Conservation (phyloP, 2,329 filamentous ascomycete genomes). For the Aureobasidium mangrovei region DNA sequence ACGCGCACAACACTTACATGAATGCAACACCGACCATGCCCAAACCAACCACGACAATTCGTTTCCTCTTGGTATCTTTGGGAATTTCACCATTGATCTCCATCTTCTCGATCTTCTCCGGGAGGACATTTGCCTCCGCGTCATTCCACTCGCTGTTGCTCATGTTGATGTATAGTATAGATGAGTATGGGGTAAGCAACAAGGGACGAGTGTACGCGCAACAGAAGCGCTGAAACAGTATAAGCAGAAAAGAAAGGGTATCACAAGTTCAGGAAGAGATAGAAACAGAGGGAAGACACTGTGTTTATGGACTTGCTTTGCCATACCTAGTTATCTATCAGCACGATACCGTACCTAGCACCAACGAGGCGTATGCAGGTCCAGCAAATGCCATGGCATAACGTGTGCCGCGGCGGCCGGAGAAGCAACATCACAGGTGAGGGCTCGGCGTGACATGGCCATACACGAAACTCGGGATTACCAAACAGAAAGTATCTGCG, state of each 20-base stretch:
- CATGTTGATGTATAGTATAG: conserved; percentile 21
- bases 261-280: conserved; percentile 6
- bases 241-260: background rate
- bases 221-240: background rate
- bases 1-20: conserved; percentile 51
- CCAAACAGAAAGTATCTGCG: conserved; percentile 5
- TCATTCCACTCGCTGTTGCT: conserved; percentile 40
- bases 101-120: conserved; percentile 34
- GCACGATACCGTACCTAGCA: background rate
- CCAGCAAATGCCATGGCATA: conserved; percentile 15
- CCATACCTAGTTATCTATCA: conserved; percentile 9
- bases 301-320: conserved; percentile 8
- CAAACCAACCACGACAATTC: conserved; percentile 73
- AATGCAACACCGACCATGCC: conserved; percentile 90
- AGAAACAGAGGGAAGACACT: background rate
- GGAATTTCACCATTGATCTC: conserved; percentile 27
- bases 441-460: background rate
- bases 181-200: background rate
- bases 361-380: background rate
- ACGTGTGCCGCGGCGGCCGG: conserved; percentile 12
- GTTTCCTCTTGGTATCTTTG: conserved; percentile 44
- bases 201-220: conserved; percentile 1
- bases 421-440: conserved; percentile 8
- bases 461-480: conserved; percentile 5
- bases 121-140: conserved; percentile 36